phyloP scores from a whole-genome alignment of 208 protist genomes.

The Acanthamoeba sp. region DNA sequence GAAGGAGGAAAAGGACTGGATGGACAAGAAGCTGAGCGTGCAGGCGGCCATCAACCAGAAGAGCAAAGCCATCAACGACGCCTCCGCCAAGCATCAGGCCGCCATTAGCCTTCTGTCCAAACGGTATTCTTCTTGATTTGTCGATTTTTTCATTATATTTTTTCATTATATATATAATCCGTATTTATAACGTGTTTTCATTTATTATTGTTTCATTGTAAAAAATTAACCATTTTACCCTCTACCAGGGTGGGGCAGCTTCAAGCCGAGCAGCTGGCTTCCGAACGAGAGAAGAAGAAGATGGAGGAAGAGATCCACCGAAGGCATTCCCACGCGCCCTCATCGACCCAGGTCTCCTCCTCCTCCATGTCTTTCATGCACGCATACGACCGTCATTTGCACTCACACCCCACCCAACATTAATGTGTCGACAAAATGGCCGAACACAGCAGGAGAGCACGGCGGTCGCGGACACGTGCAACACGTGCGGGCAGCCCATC shows the following conservation, averaged over 20 bases:
- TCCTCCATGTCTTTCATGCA: no score
- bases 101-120: neutral
- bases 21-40: neutral
- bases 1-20: constrained; percentile 43
- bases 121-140: no score
- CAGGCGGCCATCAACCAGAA: neutral
- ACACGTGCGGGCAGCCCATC: constrained; percentile 56
- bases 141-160: no score
- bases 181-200: no score
- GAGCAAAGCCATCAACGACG: neutral
- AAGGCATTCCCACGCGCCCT: neutral
- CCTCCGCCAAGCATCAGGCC: neutral
- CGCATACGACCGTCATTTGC: no score
- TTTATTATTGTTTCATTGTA: neutral
- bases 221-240: neutral
- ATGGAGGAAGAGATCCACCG: constrained; percentile 40
- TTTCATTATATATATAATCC: no score
- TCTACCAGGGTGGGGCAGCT: neutral
- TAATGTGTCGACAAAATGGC: no score
- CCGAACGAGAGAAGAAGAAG: constrained; percentile 24
- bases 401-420: no score
- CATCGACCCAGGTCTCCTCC: neutral
- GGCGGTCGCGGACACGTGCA: neutral
- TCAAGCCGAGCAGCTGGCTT: neutral
- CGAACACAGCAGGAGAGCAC: neutral